Evolutionary conservation across 75 land plant genomes (phyloP), one percentile per base, ranked within the genome.

Genomic region (Adiantum capillusveneris): DNA sequence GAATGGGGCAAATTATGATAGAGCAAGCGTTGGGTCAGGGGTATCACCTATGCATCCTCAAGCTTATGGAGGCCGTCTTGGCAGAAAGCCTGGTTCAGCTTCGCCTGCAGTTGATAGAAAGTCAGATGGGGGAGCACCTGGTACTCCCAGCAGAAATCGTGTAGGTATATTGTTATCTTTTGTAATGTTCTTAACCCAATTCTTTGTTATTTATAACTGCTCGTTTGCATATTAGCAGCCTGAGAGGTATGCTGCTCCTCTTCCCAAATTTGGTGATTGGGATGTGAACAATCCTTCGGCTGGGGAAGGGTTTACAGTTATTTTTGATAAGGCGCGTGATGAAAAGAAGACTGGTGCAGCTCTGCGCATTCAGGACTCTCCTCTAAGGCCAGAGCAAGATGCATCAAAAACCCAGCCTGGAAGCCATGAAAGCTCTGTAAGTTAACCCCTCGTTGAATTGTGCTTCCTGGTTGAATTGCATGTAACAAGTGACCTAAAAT

Each of bases 261-360:
- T 80, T 24, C 81, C 83, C 16, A 80, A 72, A 27, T 80, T 80
- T 56, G 83, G 83, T 16, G 83, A 77, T 19, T 80, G 83, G 83
- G 81, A 80, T 68, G 72, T 70, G 17, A 76, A 77, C 43, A 82
- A 80, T 44, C 83, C 83, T 31, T 61, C 76, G 6, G 66, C 83
- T 17, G 83, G 76, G 14, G 83, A 80, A 36, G 81, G 83, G 19
- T 80, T 77, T 53, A 80, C 83, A 16, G 76, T 80, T 13, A 80
- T 80, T 7, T 80, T 80, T 51, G 75, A 80, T 68, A 80, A 80
- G 44, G 83, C 83, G 6, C 73, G 81, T 60, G 81, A 80, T 67
- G 81, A 80, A 57, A 80, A 68, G 56, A 79, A 74, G 61, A 78
- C 78, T 31, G 78, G 68, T 37, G 75, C 71, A 31, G 65, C 63